These are phyloP conservation scores for Gossypium armourianum DNA, from an alignment of 441 rosid species.

Conservation along the genomic window DNA sequence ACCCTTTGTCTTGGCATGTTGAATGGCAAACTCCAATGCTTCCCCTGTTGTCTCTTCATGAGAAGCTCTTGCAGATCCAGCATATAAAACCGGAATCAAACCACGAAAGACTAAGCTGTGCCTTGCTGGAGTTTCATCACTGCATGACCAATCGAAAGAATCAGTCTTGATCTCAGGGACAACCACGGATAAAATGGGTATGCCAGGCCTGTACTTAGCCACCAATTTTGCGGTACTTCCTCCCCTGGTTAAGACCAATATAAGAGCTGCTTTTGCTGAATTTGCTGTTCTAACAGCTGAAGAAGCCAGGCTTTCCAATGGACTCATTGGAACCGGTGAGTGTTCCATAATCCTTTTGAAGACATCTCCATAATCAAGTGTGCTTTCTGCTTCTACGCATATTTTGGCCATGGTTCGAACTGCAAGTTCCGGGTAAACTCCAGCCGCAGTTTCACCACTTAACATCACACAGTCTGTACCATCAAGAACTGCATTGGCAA, in stretches of 20 bases:
- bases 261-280: slow-evolving; percentile 60
- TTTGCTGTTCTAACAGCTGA: slow-evolving; percentile 89
- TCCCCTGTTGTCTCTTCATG: slow-evolving; percentile 76
- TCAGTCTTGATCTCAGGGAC: slow-evolving; percentile 77
- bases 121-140: slow-evolving; percentile 79
- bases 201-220: slow-evolving; percentile 84
- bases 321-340: slow-evolving; percentile 87
- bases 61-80: slow-evolving; percentile 80
- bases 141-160: slow-evolving; percentile 80
- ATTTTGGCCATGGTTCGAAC: slow-evolving; percentile 83
- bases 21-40: slow-evolving; percentile 59
- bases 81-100: slow-evolving; percentile 55
- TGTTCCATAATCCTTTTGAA: slow-evolving; percentile 68
- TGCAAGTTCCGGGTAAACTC: slow-evolving; percentile 85
- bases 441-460: slow-evolving; percentile 94
- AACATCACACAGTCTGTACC: slow-evolving; percentile 93
- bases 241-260: slow-evolving; percentile 78
- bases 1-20: slow-evolving; percentile 48
- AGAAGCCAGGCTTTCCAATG: slow-evolving; percentile 74
- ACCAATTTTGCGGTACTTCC: slow-evolving; percentile 88
- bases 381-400: slow-evolving; percentile 80
- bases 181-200: slow-evolving; percentile 74
- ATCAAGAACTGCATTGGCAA: slow-evolving; percentile 92
- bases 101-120: slow-evolving; percentile 78
- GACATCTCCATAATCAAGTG: slow-evolving; percentile 62